phyloP scores from a whole-genome alignment of 2,329 filamentous ascomycete species.

The Talaromyces sp. region DNA sequence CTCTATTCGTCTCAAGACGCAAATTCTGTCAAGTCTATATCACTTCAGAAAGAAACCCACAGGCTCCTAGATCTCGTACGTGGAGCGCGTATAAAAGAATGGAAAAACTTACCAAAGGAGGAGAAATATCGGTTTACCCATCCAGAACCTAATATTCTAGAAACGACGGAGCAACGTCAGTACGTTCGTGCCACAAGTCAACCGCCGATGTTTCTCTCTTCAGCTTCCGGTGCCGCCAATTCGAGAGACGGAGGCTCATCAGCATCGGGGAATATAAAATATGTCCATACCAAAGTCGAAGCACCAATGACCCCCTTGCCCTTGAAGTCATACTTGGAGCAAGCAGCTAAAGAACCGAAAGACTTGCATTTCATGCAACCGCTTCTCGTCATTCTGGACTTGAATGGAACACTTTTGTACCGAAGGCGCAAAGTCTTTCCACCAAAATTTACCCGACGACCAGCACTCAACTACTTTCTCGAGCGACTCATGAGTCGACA shows the following conservation, averaged over 20 bases:
- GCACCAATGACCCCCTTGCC: constrained; percentile 56
- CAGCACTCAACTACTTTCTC: constrained; percentile 66
- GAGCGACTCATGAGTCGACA: constrained; percentile 70
- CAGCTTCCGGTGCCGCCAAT: neutral
- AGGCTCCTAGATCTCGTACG: neutral
- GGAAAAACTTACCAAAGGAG: neutral
- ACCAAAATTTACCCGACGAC: constrained; percentile 62
- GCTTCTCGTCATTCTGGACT: constrained; percentile 80
- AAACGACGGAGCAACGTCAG: neutral
- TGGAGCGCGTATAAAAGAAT: neutral
- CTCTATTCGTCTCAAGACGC: neutral
- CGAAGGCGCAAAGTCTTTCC: constrained; percentile 56
- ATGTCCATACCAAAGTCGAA: neutral
- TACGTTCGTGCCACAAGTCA: neutral
- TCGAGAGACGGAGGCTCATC: neutral
- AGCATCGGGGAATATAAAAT: neutral
- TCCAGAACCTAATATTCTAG: neutral
- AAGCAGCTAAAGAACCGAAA: constrained; percentile 47
- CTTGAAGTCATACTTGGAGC: constrained; percentile 57
- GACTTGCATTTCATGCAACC: constrained; percentile 51
- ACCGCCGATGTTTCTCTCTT: neutral
- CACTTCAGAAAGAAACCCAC: neutral
- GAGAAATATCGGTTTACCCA: neutral
- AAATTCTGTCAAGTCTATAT: neutral
- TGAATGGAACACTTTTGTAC: constrained; percentile 85